Evolutionary conservation across 2,329 filamentous ascomycete species (phyloP).

Genomic region (Sclerotiophoma versabilis): DNA sequence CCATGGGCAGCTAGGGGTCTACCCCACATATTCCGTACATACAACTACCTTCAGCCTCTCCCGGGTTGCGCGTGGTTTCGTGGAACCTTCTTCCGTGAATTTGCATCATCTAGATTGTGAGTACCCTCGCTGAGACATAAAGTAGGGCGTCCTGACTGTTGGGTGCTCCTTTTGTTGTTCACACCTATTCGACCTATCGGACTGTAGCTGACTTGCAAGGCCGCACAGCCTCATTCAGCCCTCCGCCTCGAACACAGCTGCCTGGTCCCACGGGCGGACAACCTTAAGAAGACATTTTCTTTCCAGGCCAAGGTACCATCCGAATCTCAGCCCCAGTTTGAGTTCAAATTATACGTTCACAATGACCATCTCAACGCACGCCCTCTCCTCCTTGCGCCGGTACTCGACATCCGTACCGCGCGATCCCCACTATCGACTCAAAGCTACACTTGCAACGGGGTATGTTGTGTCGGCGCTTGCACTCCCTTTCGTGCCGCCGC

Average conservation of each 20-base stretch:
- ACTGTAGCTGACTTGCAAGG: background rate
- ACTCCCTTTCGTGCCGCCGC: conserved; percentile 50
- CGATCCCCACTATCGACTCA: conserved; percentile 46
- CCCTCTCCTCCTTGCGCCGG: conserved; percentile 41
- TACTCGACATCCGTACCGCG: conserved; percentile 46
- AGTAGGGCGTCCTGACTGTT: background rate
- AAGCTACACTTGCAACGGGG: conserved; percentile 45
- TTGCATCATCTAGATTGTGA: conserved; percentile 15
- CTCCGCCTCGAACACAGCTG: background rate
- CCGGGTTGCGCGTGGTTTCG: background rate
- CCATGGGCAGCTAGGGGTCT: background rate
- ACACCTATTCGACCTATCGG: background rate
- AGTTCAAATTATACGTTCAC: conserved; percentile 1
- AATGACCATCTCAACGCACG: conserved; percentile 44
- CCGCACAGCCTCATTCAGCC: conserved; percentile 4
- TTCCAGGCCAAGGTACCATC: no score
- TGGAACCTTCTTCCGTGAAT: conserved; percentile 6
- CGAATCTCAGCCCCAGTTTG: background rate
- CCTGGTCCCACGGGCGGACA: background rate
- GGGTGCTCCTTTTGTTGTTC: background rate
- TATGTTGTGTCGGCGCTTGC: conserved; percentile 50
- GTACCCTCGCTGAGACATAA: conserved; percentile 6
- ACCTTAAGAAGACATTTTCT: no score
- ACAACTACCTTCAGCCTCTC: conserved; percentile 4
- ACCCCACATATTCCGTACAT: conserved; percentile 13